phyloP scores from a whole-genome alignment of 805 yeast genomes.

The Metschnikowia borealis region DNA sequence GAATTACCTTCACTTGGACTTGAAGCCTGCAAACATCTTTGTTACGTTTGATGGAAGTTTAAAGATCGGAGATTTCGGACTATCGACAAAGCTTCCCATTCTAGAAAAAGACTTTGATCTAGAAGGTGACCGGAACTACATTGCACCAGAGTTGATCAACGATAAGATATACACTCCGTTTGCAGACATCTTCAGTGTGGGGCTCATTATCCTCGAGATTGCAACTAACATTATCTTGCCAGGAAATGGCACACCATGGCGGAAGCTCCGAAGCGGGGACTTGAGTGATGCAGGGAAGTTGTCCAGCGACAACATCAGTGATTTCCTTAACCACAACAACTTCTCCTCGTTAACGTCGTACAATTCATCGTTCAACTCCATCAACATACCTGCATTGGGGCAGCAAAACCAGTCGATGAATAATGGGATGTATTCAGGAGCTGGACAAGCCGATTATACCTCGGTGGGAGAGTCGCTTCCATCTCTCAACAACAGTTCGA shows the following conservation, averaged over 20 bases:
- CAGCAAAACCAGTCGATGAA: constrained; percentile 6
- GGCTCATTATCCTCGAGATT: constrained; percentile 87
- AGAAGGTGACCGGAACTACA: constrained; percentile 96
- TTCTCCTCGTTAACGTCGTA: constrained; percentile 33
- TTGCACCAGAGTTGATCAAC: constrained; percentile 92
- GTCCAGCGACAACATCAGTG: constrained; percentile 47
- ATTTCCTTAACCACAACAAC: constrained; percentile 37
- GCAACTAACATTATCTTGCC: constrained; percentile 95
- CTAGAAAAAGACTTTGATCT: constrained; percentile 67
- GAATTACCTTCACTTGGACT: constrained; percentile 76
- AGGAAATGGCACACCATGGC: constrained; percentile 96
- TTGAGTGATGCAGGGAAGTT: constrained; percentile 89
- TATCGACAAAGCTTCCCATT: constrained; percentile 80
- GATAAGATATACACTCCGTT: constrained; percentile 80
- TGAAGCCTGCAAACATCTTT: constrained; percentile 93
- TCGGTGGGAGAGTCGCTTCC: constrained; percentile 2
- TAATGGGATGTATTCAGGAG: constrained; percentile 1
- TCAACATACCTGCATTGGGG: constrained; percentile 12
- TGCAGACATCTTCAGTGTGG: constrained; percentile 94
- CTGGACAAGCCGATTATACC: neutral
- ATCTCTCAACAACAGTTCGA: neutral
- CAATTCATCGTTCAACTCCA: constrained; percentile 22
- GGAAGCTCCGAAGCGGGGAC: constrained; percentile 90
- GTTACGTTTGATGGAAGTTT: constrained; percentile 91
- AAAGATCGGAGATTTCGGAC: constrained; percentile 95